phyloP scores from a whole-genome alignment of 2,329 filamentous ascomycete species.

The Volutella citrinella region DNA sequence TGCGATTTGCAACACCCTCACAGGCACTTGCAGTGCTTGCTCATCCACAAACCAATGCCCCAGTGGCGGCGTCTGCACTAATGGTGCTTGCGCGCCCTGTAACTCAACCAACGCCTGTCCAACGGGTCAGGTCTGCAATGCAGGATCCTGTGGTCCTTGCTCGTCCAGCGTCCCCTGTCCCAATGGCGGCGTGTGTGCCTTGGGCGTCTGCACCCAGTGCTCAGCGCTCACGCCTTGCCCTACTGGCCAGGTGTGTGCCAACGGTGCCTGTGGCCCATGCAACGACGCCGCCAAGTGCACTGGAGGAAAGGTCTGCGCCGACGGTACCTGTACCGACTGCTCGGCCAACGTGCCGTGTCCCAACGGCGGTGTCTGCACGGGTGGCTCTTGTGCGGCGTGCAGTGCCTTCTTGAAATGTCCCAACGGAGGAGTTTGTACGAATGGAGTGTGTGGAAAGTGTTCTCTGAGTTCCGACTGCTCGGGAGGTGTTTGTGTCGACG shows the following conservation, averaged over 20 bases:
- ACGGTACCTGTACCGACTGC: neutral
- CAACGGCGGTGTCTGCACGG: constrained; percentile 1
- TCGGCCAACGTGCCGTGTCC: constrained; percentile 1
- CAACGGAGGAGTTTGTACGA: neutral
- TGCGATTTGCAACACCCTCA: neutral
- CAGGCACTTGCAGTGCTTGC: neutral
- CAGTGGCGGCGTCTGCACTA: constrained; percentile 1
- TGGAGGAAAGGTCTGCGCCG: neutral
- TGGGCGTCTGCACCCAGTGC: neutral
- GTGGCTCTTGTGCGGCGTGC: constrained; percentile 1
- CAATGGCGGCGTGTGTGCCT: neutral
- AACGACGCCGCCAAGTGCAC: neutral
- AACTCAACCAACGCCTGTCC: neutral
- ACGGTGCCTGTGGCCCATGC: constrained; percentile 1
- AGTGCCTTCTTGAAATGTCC: neutral
- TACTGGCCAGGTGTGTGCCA: constrained; percentile 1
- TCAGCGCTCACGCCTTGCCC: constrained; percentile 1
- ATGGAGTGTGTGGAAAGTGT: neutral
- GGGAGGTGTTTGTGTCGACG: constrained; percentile 1
- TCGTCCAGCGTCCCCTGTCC: too few relatives aligned
- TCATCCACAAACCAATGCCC: constrained; percentile 1
- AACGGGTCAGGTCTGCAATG: constrained; percentile 2
- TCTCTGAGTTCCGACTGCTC: too few relatives aligned
- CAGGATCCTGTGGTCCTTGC: too few relatives aligned
- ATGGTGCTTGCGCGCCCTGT: constrained; percentile 1